Conservation (phyloP, 2,329 filamentous ascomycete genomes). For the Cytospora piceicola region DNA sequence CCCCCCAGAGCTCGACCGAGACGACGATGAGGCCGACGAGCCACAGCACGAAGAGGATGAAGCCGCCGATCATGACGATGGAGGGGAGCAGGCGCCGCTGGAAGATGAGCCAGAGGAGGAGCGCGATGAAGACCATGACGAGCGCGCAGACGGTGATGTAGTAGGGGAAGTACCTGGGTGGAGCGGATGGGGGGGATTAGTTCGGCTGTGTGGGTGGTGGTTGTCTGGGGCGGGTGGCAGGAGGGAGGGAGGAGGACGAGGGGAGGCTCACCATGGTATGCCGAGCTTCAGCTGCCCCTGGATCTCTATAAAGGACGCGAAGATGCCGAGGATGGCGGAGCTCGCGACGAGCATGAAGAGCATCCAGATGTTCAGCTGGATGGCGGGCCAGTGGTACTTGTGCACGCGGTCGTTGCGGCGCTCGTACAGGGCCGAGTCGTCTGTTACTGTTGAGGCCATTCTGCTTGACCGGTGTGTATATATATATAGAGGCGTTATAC, state of each 20-base stretch:
- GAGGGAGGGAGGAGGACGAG: neutral
- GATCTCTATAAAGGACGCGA: conserved; percentile 61
- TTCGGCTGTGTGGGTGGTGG: neutral
- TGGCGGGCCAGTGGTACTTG: conserved; percentile 70
- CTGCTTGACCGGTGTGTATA: conserved; percentile 15
- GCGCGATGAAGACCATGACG: conserved; percentile 67
- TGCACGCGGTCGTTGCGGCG: conserved; percentile 52
- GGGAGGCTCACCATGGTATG: conserved; percentile 60
- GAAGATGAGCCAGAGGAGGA: conserved; percentile 66
- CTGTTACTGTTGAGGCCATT: conserved; percentile 46
- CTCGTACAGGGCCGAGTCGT: conserved; percentile 49
- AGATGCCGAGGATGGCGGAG: conserved; percentile 63
- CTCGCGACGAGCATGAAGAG: conserved; percentile 66
- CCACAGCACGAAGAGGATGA: conserved; percentile 71
- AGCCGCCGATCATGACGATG: conserved; percentile 66
- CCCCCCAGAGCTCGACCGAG: conserved; percentile 68
- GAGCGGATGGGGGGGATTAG: conserved; percentile 10
- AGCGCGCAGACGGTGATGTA: conserved; percentile 63
- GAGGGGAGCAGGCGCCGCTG: conserved; percentile 63
- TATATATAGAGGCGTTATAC: neutral
- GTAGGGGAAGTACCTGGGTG: conserved; percentile 69
- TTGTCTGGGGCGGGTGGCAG: neutral
- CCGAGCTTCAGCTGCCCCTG: conserved; percentile 59
- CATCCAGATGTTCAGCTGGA: conserved; percentile 70
- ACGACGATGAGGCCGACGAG: conserved; percentile 66